phyloP scores from a whole-genome alignment of 345 rosid genomes.

The Salix viminalis region DNA sequence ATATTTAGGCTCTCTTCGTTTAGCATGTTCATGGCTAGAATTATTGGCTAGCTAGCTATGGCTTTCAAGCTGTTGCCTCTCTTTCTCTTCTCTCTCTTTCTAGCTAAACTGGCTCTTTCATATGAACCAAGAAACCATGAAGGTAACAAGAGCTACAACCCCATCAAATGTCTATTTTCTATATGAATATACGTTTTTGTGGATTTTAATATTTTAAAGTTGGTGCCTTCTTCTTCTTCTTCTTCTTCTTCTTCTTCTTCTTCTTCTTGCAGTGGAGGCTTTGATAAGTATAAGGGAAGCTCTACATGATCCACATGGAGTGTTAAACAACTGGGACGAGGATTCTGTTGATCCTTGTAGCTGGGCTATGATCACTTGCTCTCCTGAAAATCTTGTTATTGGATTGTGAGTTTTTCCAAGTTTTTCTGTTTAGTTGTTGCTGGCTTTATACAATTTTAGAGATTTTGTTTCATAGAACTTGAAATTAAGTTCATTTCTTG shows the following conservation, averaged over 20 bases:
- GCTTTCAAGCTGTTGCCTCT: constrained; percentile 23
- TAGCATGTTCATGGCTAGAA: background rate
- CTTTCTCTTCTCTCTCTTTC: constrained; percentile 26
- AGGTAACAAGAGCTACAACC: constrained; percentile 35
- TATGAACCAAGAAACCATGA: constrained; percentile 83
- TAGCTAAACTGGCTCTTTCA: constrained; percentile 32
- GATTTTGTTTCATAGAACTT: background rate
- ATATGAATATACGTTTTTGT: background rate
- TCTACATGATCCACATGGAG: constrained; percentile 78
- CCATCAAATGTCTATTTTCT: background rate
- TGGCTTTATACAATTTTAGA: background rate
- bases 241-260: constrained; percentile 7
- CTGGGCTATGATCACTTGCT: constrained; percentile 93
- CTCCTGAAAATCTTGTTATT: constrained; percentile 67
- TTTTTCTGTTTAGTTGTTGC: background rate
- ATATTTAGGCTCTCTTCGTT: background rate
- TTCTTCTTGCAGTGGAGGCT: constrained; percentile 61
- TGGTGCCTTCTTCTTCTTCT: background rate
- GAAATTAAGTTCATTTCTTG: constrained; percentile 19
- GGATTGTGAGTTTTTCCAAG: constrained; percentile 57
- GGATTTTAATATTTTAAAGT: background rate
- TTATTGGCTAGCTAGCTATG: constrained; percentile 23
- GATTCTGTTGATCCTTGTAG: constrained; percentile 96
- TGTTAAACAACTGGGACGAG: constrained; percentile 85
- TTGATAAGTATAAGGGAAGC: constrained; percentile 53